Evolutionary conservation across 192 early-diverging fungal genomes (phyloP).

Genomic region (Backusella westeae): DNA sequence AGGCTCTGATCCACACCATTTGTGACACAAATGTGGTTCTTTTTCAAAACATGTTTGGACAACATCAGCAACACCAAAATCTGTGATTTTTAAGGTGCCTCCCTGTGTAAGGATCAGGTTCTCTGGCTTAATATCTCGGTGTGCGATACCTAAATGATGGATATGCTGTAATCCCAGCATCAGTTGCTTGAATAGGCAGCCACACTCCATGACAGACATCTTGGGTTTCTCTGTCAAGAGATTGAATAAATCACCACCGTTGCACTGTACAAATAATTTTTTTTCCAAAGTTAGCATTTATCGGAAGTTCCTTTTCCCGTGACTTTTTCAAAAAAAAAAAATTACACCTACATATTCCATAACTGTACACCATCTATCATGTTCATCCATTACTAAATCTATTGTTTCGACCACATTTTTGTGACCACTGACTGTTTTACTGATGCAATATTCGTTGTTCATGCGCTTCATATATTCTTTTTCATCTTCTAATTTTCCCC

Average conservation of each 20-base stretch:
- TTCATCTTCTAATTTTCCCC: conserved; percentile 81
- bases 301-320: not conserved
- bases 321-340: not conserved
- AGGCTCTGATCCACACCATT: conserved; percentile 92
- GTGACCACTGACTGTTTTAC: conserved; percentile 82
- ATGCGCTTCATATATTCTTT: conserved; percentile 96
- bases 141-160: conserved; percentile 94
- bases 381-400: conserved; percentile 94
- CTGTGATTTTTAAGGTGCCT: conserved; percentile 92
- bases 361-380: conserved; percentile 77
- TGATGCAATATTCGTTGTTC: conserved; percentile 93
- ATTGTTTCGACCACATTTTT: conserved; percentile 89
- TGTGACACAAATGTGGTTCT: conserved; percentile 72
- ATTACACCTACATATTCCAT: conserved; percentile 56
- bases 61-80: conserved; percentile 97
- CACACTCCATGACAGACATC: conserved; percentile 78
- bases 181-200: conserved; percentile 95
- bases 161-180: conserved; percentile 86
- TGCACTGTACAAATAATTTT: conserved; percentile 57
- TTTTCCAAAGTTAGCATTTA: not conserved
- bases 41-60: conserved; percentile 85
- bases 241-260: conserved; percentile 89
- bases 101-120: conserved; percentile 86
- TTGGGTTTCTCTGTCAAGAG: conserved; percentile 69
- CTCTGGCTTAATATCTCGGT: conserved; percentile 83